Base-by-base conservation (phyloP, 495 filamentous ascomycete genomes). In the Amorphotheca resinae region DNA sequence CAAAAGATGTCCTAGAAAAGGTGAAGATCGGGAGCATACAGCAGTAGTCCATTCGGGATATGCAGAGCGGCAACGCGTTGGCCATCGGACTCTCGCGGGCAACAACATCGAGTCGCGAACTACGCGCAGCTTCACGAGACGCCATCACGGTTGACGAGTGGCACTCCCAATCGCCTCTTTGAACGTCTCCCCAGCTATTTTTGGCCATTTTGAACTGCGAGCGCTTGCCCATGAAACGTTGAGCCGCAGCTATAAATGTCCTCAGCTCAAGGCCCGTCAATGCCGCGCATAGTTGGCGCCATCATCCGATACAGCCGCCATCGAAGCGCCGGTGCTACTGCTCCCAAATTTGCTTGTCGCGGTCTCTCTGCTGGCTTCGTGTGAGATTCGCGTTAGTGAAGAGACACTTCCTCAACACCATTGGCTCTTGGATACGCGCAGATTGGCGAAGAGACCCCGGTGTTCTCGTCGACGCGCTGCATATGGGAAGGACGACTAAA, bases 281-380 rank as follows among this genome's bases (percentile, higher is more conserved):
- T 47, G 52, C 48, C 52, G 49, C 45, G 52, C 33, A 34, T n/a
- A 11, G 21, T 41, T 45, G 43, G 43, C 49, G 49, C 52, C 26
- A 20, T 38, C 42, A 55, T 49, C 39, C 46, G 40, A 46, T 42
- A 41, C 40, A 45, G 52, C 52, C 52, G 52, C 48, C 48, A 18
- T 54, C 44, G 39, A 54, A 50, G 51, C 51, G 47, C 47, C 48
- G 45, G 15, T 12, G 2, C 9, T 32, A 30, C 14, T 22, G 30
- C 17, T 30, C 38, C 6, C n/a, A 31, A 23, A 9, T 30, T 12
- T 5, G 12, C 21, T 3, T 15, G 17, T 7, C 26, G 34, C 42
- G 14, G 32, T n/a, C 28, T 14, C n/a, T 33, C 42, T 37, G 44
- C 43, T 44, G 45, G 41, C 28, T 51, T 44, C 52, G 48, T 45